Evolutionary conservation across 805 yeast species (phyloP), one percentile per base, ranked within the genome.

Genomic region (Pichia phayaonensis): DNA sequence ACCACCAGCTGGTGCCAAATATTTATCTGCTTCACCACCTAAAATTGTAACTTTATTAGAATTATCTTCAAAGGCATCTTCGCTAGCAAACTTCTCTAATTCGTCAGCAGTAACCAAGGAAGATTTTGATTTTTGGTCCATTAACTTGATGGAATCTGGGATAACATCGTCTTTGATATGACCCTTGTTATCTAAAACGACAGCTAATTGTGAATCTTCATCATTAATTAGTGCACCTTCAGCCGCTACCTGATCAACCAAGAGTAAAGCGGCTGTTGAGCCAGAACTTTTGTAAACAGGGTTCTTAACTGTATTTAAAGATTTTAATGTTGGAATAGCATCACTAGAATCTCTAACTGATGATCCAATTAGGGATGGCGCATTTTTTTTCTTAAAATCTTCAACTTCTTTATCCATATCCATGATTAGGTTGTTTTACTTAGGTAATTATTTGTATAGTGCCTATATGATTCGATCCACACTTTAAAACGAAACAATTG

Each of bases 181-280:
- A 1, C 86, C 87, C 44, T 71, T 69, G 13, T 71, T 70, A 57
- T 81, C 84, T 59, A 81, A 64, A 45, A 78, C 69, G 21, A 69
- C 64, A 24, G 74, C 81, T 56, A 81, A 73, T 54, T 73, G 76
- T 56, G 74, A 82, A 53, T 74, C 79, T 54, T 77, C 83, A 49
- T 80, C 84, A 46, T 77, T 83, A 54, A 80, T 62, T 8, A 81
- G 65, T 4, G 83, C 83, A 40, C 83, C 77, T 43, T 79, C 77
- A 10, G 62, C 67, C 20, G 58, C 63, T 29, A 71, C 58, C 20
- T 72, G 71, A 23, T 60, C 69, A 23, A 72, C 62, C 2, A 69
- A 57, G n/a, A 41, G 36, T 5, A 60, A 53, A 24, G 59, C 58
- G 12, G 55, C 59, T 21, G 58, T 56, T 16, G 69, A 68, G 26